Base-by-base conservation (phyloP, 345 rosid genomes). In the Balakata baccata region DNA sequence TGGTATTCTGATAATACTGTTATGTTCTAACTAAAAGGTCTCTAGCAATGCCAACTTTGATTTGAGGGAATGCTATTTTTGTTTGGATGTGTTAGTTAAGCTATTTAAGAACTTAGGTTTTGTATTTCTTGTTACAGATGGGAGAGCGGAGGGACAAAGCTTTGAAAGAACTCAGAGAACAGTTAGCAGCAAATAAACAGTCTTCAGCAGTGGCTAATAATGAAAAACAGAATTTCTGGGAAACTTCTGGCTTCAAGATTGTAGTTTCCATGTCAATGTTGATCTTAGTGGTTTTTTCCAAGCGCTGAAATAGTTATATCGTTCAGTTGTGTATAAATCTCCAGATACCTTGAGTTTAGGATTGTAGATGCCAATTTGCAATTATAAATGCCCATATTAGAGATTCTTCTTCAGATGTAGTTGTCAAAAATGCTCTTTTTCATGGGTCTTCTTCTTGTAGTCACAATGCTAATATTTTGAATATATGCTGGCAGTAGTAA, bases 261-360 rank as follows among this genome's bases (percentile, higher is more conserved):
- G 86, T 90, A 54, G 90, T 85, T 72, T 89, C 96, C 63, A 78
- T 94, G 95, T 95, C 97, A 10, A 90, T 95, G 99, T 77, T 90
- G 85, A 78, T 92, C 69, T 74, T 89, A 82, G 96, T 90, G 39
- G 88, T 84, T 68, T 79, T 92, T 76, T 90, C 98, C 14, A 94
- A 84, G 91, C 87, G 90, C 65, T 92, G 77, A 84, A 66, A 45
- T 10, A 11, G 41, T 45, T 34, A 1, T 38, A 23, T 52, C 34
- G 12, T 74, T 7, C 29, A 64, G 29, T 67, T 51, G 69, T 82
- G 80, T 76, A 76, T 58, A 84, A 64, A 57, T 51, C 3, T 38
- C 69, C 11, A 22, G 37, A 60, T 51, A 43, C 11, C 46, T 43
- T 51, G 43, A 74, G 74, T 49, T 64, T 34, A 67, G 66, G 66